A percentile compares a stretch with the other conserved stretches of the same genome.
Conservation (phyloP, 306 rosid species). For the Boehmeria nivea region DNA sequence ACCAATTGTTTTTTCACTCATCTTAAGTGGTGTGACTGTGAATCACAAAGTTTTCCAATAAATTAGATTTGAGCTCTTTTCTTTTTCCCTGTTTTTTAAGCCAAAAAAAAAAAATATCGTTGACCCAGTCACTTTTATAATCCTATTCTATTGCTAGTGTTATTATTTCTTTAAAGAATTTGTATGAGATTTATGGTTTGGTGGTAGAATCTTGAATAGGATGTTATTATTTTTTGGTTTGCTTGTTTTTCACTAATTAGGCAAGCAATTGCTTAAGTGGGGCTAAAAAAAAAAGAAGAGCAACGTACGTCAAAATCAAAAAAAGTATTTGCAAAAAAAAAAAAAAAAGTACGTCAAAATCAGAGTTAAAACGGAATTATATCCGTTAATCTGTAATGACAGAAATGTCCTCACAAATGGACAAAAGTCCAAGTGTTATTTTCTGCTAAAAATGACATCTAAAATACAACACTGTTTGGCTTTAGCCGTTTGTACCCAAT, state of each 20-base stretch:
- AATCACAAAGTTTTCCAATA: background rate
- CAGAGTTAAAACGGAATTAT: conserved; percentile 17
- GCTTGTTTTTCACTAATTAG: background rate
- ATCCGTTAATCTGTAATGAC: conserved; percentile 31
- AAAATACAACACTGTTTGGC: background rate
- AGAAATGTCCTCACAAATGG: conserved; percentile 17
- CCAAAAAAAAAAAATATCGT: background rate
- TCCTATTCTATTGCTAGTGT: background rate
- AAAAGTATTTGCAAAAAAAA: no score
- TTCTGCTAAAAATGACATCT: background rate
- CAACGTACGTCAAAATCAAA: conserved; percentile 1
- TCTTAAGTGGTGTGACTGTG: no score
- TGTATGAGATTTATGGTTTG: no score
- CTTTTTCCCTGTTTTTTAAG: no score
- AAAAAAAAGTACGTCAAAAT: background rate
- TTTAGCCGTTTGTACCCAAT: background rate
- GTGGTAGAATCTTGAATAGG: no score
- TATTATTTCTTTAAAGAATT: background rate
- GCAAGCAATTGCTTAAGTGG: background rate
- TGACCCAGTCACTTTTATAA: background rate
- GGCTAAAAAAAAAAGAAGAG: no score
- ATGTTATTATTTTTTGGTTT: conserved; percentile 2
- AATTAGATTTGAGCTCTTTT: conserved; percentile 10
- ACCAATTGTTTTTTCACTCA: background rate
- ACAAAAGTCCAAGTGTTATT: conserved; percentile 15